Evolutionary conservation across 768 basidiomycete genomes (phyloP).

Genomic region (Leccinum rimulosum): DNA sequence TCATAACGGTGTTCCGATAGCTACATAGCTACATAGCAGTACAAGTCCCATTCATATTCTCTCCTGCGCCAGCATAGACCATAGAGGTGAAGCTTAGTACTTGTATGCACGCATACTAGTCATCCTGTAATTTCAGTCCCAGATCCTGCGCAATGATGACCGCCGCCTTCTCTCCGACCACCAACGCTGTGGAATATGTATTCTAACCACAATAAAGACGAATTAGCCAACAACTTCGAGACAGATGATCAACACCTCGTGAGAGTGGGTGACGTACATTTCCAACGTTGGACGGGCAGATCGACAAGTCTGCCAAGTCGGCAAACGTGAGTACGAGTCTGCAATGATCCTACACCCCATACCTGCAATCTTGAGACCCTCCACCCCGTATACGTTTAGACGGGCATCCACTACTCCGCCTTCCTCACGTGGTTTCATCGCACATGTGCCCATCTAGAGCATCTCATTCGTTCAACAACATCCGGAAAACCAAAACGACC

Average conservation of each 20-base stretch:
- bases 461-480: background rate
- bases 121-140: background rate
- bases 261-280: background rate
- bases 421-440: conserved; percentile 47
- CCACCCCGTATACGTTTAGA: conserved; percentile 14
- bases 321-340: background rate
- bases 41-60: too few relatives aligned
- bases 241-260: too few relatives aligned
- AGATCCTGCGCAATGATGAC: conserved; percentile 40
- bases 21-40: too few relatives aligned
- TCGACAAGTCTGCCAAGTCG: background rate
- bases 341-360: background rate
- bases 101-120: too few relatives aligned
- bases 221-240: background rate
- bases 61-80: too few relatives aligned
- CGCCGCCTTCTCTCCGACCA: too few relatives aligned
- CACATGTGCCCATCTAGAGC: conserved; percentile 44
- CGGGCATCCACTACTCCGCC: conserved; percentile 12
- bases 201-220: conserved; percentile 21
- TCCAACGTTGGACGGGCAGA: conserved; percentile 10
- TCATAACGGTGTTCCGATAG: too few relatives aligned
- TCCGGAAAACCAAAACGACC: background rate
- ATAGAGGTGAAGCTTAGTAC: too few relatives aligned
- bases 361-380: conserved; percentile 16
- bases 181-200: conserved; percentile 42